These are phyloP conservation scores for Ilyonectria robusta DNA, from an alignment of 2,329 filamentous ascomycete species.

Conservation along the genomic window DNA sequence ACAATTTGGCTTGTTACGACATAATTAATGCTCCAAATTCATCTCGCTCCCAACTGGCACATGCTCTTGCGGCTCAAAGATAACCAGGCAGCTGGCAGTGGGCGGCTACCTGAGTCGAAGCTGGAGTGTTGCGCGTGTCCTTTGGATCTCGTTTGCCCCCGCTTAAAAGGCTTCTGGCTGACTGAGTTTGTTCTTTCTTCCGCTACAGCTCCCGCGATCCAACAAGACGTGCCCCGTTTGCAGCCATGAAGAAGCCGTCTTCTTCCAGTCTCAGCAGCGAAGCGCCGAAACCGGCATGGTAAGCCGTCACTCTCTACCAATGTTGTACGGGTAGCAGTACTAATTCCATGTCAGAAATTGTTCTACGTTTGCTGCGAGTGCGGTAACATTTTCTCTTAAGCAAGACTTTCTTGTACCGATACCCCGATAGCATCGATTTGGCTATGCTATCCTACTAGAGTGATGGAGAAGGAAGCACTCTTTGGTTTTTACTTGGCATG, in stretches of 20 bases:
- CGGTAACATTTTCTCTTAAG: slow-evolving; percentile 84
- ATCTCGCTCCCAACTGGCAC: slow-evolving; percentile 41
- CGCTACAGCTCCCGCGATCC: slow-evolving; percentile 86
- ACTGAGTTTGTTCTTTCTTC: slow-evolving; percentile 55
- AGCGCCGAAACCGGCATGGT: slow-evolving; percentile 99
- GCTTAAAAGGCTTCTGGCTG: slow-evolving; percentile 57
- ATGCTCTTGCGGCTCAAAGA: slow-evolving; percentile 42
- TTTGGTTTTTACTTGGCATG: slow-evolving; percentile 39
- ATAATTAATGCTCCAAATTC: slow-evolving; percentile 29
- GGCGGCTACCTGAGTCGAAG: slow-evolving; percentile 41
- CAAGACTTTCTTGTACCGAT: slow-evolving; percentile 44
- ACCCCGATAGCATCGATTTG: slow-evolving; percentile 34
- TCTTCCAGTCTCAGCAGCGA: slow-evolving; percentile 98
- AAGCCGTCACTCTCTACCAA: slow-evolving; percentile 54
- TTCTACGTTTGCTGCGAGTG: slow-evolving; percentile 96
- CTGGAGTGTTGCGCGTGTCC: slow-evolving; percentile 44
- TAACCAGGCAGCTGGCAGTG: slow-evolving; percentile 34
- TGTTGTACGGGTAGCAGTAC: neutral
- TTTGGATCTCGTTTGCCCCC: slow-evolving; percentile 48
- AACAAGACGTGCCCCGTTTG: slow-evolving; percentile 90
- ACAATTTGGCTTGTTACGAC: slow-evolving; percentile 23
- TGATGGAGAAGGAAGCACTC: slow-evolving; percentile 18
- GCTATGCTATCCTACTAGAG: slow-evolving; percentile 1
- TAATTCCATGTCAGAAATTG: slow-evolving; percentile 74
- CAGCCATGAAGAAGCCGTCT: slow-evolving; percentile 90